These are phyloP conservation scores for Penicillium verhagenii DNA, from an alignment of 495 filamentous ascomycete species.

Conservation along the genomic window DNA sequence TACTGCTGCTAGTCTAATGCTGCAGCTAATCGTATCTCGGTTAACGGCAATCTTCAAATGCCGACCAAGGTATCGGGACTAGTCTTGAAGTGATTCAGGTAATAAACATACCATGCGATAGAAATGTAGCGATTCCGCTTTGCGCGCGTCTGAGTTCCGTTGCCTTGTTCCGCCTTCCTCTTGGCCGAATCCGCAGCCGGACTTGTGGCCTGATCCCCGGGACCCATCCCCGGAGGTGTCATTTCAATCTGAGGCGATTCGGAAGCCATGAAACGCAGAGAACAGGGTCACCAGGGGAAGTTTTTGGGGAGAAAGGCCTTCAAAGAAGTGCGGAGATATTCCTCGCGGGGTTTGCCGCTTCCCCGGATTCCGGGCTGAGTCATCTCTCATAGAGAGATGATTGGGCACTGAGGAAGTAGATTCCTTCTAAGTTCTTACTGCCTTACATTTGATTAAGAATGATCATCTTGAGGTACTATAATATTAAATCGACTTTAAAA, in stretches of 20 bases:
- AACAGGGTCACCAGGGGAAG: conserved; percentile 4
- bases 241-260: conserved; percentile 38
- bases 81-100: conserved; percentile 11
- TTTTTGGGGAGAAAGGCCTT: conserved; percentile 14
- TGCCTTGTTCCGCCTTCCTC: conserved; percentile 49
- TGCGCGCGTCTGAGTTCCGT: conserved; percentile 49
- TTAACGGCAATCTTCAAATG: not conserved
- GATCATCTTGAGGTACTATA: no score
- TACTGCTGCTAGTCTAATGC: no score
- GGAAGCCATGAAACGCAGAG: conserved; percentile 33
- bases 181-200: conserved; percentile 37
- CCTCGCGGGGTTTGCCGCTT: conserved; percentile 44
- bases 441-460: no score
- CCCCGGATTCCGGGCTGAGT: conserved; percentile 34
- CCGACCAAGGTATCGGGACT: not conserved
- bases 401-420: conserved; percentile 5
- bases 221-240: conserved; percentile 20
- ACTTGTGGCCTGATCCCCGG: conserved; percentile 25
- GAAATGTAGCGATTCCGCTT: conserved; percentile 79
- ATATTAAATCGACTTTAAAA: no score
- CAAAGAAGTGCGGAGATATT: conserved; percentile 44
- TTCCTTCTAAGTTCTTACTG: not conserved
- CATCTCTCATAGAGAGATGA: conserved; percentile 10
- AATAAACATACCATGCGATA: conserved; percentile 76
- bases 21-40: not conserved